These are phyloP conservation scores for Tolypocladium ovalisporum DNA, from an alignment of 2,329 filamentous ascomycete genomes.

Conservation along the genomic window DNA sequence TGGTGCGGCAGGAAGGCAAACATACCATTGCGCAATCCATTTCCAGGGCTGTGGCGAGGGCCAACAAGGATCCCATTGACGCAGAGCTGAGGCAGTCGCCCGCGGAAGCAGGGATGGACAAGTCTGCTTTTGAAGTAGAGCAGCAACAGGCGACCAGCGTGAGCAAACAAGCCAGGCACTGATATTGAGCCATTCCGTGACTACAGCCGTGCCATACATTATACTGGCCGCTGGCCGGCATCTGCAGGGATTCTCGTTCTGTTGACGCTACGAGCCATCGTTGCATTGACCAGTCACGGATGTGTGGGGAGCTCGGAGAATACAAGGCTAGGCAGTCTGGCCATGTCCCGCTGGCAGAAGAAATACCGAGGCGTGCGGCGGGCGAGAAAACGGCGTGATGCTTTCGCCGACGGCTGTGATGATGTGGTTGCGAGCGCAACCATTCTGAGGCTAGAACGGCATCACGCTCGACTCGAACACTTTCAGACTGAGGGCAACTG, in stretches of 20 bases:
- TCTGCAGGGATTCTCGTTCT: neutral
- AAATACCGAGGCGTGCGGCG: slow-evolving; percentile 4
- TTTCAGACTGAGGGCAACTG: slow-evolving; percentile 1
- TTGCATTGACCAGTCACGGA: neutral
- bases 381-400: neutral
- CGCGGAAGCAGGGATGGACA: neutral
- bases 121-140: neutral
- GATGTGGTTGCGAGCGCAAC: slow-evolving; percentile 2
- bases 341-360: slow-evolving; percentile 1
- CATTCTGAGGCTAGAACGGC: neutral
- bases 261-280: neutral
- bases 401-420: slow-evolving; percentile 3
- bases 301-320: slow-evolving; percentile 1
- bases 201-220: neutral
- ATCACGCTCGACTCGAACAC: neutral
- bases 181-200: neutral
- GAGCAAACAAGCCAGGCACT: neutral
- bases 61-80: neutral
- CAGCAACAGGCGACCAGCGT: neutral
- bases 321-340: neutral
- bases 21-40: slow-evolving; percentile 33
- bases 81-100: neutral
- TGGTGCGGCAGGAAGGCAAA: slow-evolving; percentile 34
- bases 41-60: slow-evolving; percentile 8
- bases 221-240: neutral